Conservation (phyloP, 441 rosid genomes). For the Pelargonium citronellum region DNA sequence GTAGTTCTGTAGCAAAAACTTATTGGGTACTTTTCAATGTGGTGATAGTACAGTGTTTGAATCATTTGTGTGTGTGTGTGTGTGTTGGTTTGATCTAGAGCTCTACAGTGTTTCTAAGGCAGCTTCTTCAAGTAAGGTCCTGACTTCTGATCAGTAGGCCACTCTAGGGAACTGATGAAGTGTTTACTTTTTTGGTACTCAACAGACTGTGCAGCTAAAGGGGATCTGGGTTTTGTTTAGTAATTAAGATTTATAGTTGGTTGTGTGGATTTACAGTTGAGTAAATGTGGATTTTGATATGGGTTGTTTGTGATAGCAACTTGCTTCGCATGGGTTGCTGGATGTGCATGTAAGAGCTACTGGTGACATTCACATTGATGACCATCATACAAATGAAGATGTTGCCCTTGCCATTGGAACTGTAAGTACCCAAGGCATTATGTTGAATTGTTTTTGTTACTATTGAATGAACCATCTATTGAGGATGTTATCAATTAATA, state of each 20-base stretch:
- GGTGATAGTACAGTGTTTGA: too few species aligned
- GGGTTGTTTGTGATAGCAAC: conserved; percentile 49
- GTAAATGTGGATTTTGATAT: conserved; percentile 11
- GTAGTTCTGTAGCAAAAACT: too few species aligned
- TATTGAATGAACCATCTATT: not conserved
- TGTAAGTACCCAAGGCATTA: conserved; percentile 19
- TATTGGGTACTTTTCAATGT: too few species aligned
- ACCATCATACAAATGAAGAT: conserved; percentile 92
- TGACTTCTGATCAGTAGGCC: not conserved
- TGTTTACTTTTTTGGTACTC: not conserved
- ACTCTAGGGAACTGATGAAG: not conserved
- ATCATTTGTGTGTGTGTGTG: too few species aligned
- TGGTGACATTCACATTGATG: conserved; percentile 86
- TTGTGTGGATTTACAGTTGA: not conserved
- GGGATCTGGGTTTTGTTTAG: not conserved
- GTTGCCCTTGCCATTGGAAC: conserved; percentile 93
- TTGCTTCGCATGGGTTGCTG: conserved; percentile 85
- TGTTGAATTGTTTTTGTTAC: not conserved
- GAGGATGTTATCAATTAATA: not conserved
- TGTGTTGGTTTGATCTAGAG: not conserved
- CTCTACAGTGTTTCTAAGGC: not conserved
- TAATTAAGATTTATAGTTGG: not conserved
- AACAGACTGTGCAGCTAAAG: not conserved
- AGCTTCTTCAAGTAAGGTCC: not conserved
- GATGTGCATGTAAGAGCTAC: conserved; percentile 81